These are phyloP conservation scores for Gardenia jasminoides DNA, from an alignment of 257 asterid species.

Conservation along the genomic window DNA sequence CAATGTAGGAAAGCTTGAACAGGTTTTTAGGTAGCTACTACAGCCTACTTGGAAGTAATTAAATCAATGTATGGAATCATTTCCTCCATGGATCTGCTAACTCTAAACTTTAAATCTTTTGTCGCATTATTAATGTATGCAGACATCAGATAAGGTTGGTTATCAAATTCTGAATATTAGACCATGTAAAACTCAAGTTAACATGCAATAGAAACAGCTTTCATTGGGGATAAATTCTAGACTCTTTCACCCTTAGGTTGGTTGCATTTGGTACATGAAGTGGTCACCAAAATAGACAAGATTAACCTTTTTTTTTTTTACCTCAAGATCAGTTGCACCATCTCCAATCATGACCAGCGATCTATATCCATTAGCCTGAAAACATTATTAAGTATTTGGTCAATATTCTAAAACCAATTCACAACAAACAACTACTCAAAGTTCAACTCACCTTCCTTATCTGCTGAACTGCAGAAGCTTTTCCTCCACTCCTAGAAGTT, in stretches of 20 bases:
- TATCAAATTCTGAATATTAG: neutral
- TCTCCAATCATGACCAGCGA: slow-evolving; percentile 91
- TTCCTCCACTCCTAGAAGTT: slow-evolving; percentile 92
- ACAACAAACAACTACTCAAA: neutral
- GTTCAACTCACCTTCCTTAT: slow-evolving; percentile 59
- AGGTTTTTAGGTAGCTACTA: neutral
- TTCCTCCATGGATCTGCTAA: neutral
- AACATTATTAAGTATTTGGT: slow-evolving; percentile 1
- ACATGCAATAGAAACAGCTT: neutral
- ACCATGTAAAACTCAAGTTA: neutral
- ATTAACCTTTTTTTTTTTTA: slow-evolving; percentile 22
- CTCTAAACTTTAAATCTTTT: neutral
- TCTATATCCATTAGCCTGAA: slow-evolving; percentile 61
- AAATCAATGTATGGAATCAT: neutral
- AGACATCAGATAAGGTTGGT: neutral
- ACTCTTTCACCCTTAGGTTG: neutral
- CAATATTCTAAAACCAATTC: slow-evolving; percentile 10
- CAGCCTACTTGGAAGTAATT: neutral
- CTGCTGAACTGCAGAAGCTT: slow-evolving; percentile 80
- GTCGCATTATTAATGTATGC: neutral
- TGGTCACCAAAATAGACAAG: neutral
- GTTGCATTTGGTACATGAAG: neutral
- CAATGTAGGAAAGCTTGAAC: neutral
- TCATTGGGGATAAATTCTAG: neutral
- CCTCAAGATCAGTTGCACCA: slow-evolving; percentile 99